A percentile compares a stretch with the other conserved stretches of the same genome.
Conservation (phyloP, 345 rosid species). For the Syzygium aromaticum region DNA sequence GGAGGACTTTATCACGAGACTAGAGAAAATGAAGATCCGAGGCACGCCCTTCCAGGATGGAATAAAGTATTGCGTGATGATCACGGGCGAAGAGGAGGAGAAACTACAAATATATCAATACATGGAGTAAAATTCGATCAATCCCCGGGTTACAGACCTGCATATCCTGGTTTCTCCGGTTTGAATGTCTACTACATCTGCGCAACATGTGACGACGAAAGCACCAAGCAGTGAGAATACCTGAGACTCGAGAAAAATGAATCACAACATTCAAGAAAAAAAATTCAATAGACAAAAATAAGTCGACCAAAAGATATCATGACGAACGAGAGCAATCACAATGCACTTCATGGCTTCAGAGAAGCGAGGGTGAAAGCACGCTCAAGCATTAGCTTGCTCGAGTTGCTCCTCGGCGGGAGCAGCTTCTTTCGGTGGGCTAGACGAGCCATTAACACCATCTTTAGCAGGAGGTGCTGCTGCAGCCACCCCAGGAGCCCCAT, state of each 20-base stretch:
- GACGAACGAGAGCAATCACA: neutral
- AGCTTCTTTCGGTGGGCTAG: neutral
- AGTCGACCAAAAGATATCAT: neutral
- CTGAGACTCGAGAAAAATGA: neutral
- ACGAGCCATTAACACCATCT: neutral
- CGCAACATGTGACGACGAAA: neutral
- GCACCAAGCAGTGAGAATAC: neutral
- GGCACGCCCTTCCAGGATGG: neutral
- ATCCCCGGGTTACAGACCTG: neutral
- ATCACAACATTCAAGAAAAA: neutral
- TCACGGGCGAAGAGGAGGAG: neutral
- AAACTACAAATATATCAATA: neutral
- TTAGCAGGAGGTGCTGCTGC: neutral
- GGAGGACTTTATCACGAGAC: neutral
- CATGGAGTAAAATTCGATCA: neutral
- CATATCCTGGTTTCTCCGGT: neutral
- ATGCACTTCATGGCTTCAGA: neutral
- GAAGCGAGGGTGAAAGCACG: neutral
- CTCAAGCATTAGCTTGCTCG: neutral
- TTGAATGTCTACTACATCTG: neutral
- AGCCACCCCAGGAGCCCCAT: neutral
- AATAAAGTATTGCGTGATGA: neutral
- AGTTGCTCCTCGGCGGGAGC: neutral
- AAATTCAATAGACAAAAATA: neutral
- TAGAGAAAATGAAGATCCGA: neutral